A percentile compares a stretch with the other conserved stretches of the same genome.
phyloP scores from a whole-genome alignment of 2,329 filamentous ascomycete species.

The Fusarium scirpi region DNA sequence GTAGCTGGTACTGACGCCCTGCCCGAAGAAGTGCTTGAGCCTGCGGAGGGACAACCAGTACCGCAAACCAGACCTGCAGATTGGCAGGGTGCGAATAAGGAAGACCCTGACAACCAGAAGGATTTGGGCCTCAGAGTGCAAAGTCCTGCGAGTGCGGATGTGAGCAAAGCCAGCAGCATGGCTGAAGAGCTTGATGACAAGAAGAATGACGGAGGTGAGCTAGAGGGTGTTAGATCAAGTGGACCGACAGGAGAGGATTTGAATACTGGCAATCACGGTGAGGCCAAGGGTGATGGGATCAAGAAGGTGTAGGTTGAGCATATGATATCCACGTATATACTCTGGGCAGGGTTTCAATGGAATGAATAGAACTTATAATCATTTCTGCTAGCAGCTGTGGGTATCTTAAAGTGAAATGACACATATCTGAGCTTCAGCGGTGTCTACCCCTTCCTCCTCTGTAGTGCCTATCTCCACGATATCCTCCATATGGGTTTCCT shows the following conservation, averaged over 20 bases:
- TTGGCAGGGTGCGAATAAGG: constrained; percentile 73
- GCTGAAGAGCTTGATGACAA: constrained; percentile 38
- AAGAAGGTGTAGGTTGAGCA: background rate
- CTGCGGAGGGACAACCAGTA: constrained; percentile 74
- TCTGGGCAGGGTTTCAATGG: background rate
- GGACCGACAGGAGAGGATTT: constrained; percentile 54
- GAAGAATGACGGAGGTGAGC: constrained; percentile 38
- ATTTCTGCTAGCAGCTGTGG: constrained; percentile 4
- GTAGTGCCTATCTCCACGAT: constrained; percentile 52
- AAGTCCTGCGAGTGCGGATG: constrained; percentile 72
- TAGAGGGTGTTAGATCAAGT: constrained; percentile 53
- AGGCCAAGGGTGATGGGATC: background rate
- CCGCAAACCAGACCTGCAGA: constrained; percentile 77
- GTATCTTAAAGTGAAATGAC: constrained; percentile 26
- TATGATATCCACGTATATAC: constrained; percentile 23
- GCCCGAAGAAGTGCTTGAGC: constrained; percentile 65
- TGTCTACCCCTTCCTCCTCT: constrained; percentile 52
- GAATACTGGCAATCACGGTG: constrained; percentile 21
- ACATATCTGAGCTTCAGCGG: constrained; percentile 39
- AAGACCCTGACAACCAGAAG: constrained; percentile 62
- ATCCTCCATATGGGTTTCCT: constrained; percentile 52
- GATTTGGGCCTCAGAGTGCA: constrained; percentile 76
- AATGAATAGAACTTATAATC: background rate
- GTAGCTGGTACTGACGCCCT: constrained; percentile 49
- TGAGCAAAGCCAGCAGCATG: constrained; percentile 80